Evolutionary conservation across 495 filamentous ascomycete species (phyloP), one percentile per base, ranked within the genome.

Genomic region (Neurospora sublineolata): DNA sequence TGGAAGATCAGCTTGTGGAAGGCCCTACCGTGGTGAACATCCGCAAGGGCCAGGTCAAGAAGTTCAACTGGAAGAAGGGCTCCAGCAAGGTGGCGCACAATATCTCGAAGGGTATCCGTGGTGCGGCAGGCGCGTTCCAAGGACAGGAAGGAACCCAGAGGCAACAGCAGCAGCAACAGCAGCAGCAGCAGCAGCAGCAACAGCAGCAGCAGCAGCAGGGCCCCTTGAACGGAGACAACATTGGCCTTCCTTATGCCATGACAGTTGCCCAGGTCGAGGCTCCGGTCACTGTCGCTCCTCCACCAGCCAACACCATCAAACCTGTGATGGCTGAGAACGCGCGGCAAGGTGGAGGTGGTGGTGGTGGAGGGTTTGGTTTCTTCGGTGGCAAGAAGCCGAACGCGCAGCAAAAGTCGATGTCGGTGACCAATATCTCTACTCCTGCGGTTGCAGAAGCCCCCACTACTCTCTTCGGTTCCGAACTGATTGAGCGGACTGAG

Each of bases 1-100:
- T 82, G 1, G 92, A 93, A 70, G 85, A 89, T 12, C 86, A 87
- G 16, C 87, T 90, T 11, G 84, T 94, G 70, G 84, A 93, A 40
- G 91, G 93, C 16, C 93, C 95, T 33, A 94, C 97, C 70, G 90
- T 97, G 30, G 90, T 97, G 73, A 95, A 93, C 77, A 94, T 97
- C 75, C 89, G 92, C 70, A 97, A 97, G 84, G 92, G 91, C 68
- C 92, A 97, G 79, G 88, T 90, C 38, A 97, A 93, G 83, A 97
- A 97, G 79, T 97, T 97, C 83, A 96, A 95, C 82, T 98, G 95
- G 94, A 97, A 97, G 86, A 97, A 96, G 80, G 94, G 93, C 37
- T 92, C 93, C 33, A 93, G 96, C 80, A 91, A 91, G 46, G 90
- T 98, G 70, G 93, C 94, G 41, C 97, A 97, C 82, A 94, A 94